Evolutionary conservation across 768 basidiomycete genomes (phyloP).

Genomic region (Boletus sp.): DNA sequence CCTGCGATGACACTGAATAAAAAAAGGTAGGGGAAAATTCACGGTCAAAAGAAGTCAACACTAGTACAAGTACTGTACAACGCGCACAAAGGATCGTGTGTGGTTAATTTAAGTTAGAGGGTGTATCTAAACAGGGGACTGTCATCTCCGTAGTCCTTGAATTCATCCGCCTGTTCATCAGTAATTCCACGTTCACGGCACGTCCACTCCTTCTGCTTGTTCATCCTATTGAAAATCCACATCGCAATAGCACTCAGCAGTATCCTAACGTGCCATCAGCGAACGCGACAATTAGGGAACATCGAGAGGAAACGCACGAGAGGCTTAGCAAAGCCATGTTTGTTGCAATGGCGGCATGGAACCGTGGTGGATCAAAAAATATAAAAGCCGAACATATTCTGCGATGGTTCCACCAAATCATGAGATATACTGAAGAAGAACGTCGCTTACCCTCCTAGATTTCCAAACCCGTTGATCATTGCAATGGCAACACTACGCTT

Average conservation of each 20-base stretch:
- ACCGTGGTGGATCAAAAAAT: constrained; percentile 39
- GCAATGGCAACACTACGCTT: constrained; percentile 50
- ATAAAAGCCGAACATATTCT: constrained; percentile 43
- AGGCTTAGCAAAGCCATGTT: constrained; percentile 27
- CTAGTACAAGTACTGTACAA: too few species aligned
- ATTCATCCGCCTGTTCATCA: constrained; percentile 37
- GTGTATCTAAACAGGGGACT: constrained; percentile 53
- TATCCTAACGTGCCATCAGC: constrained; percentile 35
- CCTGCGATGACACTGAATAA: background rate
- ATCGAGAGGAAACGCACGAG: constrained; percentile 16
- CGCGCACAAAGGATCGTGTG: background rate
- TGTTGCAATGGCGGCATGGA: constrained; percentile 32
- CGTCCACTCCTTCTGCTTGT: constrained; percentile 42
- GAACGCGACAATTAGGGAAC: constrained; percentile 19
- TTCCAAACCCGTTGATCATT: constrained; percentile 53
- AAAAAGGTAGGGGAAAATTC: background rate
- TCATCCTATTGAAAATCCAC: constrained; percentile 46
- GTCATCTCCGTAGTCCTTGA: constrained; percentile 46
- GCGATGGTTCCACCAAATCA: background rate
- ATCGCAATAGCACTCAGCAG: constrained; percentile 39
- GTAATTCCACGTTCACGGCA: constrained; percentile 46
- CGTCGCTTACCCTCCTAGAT: constrained; percentile 46
- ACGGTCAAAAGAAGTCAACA: too few species aligned
- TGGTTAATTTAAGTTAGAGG: constrained; percentile 5
- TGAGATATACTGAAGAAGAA: constrained; percentile 7